Evolutionary conservation across 148 eudicot species (phyloP).

Genomic region (Cornus florida): DNA sequence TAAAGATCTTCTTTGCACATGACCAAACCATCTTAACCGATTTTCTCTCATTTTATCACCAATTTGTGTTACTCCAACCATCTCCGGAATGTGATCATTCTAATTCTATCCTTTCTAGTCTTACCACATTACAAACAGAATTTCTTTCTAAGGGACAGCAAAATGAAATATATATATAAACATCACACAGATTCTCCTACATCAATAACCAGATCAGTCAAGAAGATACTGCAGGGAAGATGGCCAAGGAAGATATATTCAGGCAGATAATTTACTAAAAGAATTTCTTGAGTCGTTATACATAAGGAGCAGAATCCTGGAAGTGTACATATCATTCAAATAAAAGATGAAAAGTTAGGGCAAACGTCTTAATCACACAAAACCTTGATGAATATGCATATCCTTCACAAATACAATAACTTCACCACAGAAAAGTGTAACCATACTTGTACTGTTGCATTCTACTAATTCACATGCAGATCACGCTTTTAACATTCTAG

Average conservation of each 20-base stretch:
- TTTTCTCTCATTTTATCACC: too few relatives aligned
- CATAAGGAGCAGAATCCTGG: neutral
- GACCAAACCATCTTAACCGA: too few relatives aligned
- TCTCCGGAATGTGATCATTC: too few relatives aligned
- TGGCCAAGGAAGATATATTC: neutral
- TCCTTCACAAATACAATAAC: neutral
- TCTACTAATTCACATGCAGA: neutral
- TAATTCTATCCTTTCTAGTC: too few relatives aligned
- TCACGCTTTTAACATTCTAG: neutral
- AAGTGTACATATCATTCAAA: neutral
- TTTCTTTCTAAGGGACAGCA: neutral
- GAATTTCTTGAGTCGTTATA: neutral
- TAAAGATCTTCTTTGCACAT: too few relatives aligned
- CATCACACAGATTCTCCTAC: neutral
- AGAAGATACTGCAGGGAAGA: neutral
- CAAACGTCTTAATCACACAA: neutral
- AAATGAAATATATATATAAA: neutral
- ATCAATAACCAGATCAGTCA: neutral
- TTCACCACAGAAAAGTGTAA: too few relatives aligned
- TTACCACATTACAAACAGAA: neutral
- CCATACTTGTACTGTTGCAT: neutral
- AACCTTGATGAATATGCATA: neutral
- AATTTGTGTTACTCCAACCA: too few relatives aligned
- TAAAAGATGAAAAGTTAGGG: neutral
- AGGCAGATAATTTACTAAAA: neutral